phyloP scores from a whole-genome alignment of 208 protist genomes.

The Leishmania mexicana region DNA sequence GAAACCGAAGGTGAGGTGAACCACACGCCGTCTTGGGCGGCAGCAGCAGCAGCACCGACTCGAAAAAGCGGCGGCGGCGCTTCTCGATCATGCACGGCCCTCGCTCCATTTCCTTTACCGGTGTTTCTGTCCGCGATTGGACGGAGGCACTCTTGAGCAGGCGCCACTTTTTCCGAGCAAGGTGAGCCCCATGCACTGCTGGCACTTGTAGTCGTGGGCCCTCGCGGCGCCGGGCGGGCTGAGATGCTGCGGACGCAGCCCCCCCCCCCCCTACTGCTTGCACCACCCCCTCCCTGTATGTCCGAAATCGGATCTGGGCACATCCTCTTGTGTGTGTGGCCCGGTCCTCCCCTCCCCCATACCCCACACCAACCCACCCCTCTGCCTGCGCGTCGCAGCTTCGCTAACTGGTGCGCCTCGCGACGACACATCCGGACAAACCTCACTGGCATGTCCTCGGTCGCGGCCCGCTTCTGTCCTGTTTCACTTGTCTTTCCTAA shows the following conservation, averaged over 20 bases:
- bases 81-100: no score
- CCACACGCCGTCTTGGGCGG: no score
- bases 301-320: no score
- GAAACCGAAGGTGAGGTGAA: neutral
- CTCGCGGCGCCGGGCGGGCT: neutral
- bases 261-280: no score
- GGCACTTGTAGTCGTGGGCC: neutral
- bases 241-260: no score
- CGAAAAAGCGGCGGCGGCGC: neutral
- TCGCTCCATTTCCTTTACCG: neutral
- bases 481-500: neutral
- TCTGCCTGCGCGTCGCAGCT: neutral
- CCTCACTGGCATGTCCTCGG: no score
- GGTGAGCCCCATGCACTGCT: neutral
- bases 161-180: neutral
- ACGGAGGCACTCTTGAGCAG: neutral
- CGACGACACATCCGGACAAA: neutral
- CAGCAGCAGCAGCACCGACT: neutral
- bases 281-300: no score
- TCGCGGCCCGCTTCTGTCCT: neutral
- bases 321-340: no score
- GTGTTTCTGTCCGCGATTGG: neutral
- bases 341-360: no score
- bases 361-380: neutral
- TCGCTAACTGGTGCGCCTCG: neutral